phyloP scores from a whole-genome alignment of 2,329 filamentous ascomycete species.

The Cercospora nicotianae region DNA sequence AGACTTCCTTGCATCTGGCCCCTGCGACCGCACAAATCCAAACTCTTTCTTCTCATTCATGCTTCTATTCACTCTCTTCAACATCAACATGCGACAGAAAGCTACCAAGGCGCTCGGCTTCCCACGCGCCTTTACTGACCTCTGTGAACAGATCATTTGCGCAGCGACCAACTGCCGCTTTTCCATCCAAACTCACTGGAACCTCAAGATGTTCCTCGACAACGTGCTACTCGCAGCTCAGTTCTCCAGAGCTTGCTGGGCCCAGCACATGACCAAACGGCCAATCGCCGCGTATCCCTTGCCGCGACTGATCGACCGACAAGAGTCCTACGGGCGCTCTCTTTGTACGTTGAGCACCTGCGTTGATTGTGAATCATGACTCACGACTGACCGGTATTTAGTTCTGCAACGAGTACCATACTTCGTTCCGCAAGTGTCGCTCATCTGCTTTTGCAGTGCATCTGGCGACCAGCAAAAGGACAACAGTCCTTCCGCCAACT shows the following conservation, averaged over 20 bases:
- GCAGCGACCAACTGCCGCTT: background rate
- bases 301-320: background rate
- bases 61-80: background rate
- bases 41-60: background rate
- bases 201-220: background rate
- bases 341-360: background rate
- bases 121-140: background rate
- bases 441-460: background rate
- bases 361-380: background rate
- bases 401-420: background rate
- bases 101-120: background rate
- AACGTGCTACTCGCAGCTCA: background rate
- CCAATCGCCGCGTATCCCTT: background rate
- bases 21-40: background rate
- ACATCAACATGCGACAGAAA: background rate
- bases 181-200: background rate
- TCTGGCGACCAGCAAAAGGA: background rate
- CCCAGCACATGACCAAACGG: background rate
- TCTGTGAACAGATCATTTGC: background rate
- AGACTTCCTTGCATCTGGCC: background rate
- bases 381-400: background rate
- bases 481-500: background rate
- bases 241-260: background rate
- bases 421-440: background rate
- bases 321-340: background rate